Evolutionary conservation across 768 basidiomycete species (phyloP), one percentile per base, ranked within the genome.

Genomic region (Rhodotorula diobovata): DNA sequence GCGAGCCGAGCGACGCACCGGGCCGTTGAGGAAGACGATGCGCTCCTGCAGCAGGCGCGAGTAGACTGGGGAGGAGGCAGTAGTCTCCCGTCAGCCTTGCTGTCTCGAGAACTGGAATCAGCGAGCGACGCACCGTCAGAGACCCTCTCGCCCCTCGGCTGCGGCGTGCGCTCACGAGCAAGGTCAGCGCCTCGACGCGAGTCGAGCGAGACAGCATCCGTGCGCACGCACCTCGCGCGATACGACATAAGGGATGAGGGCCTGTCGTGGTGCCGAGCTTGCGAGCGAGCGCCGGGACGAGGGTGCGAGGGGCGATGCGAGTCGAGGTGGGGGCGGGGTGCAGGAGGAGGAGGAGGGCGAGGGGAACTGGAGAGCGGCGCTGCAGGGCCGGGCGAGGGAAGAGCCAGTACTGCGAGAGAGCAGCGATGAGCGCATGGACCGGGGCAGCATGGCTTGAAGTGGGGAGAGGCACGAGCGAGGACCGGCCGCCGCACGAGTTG

Each of bases 1-100:
- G 45, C 45, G 45, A 46, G 45, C 16, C 20, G 45, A 25, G 34
- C n/a, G 62, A 74, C 68, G 76, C 78, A 94, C 94, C 25, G 93
- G 89, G 30, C 93, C 94, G 77, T 90, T 90, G 48, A 97, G 84
- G 88, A 97, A 96, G 76, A 98, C 90, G 46, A 97, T 94, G 61
- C 95, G 86, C 79, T 98, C 95, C 73, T 91, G 84, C 50, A 98
- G 84, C 60, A 98, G 84, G 32, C 95, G 86, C 48, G 94, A 97
- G 81, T 93, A 98, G 67, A 98, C 67, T 72, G 62, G 1, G 4
- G 37, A n/a, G 20, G 32, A 28, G 4, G 7, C 20, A 18, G 10
- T 5, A 5, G 35, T 25, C 7, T 20, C 45, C 23, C 7, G 4
- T 23, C 23, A 8, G 20, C 23, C 14, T 8, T 20, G 45, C 45